These are phyloP conservation scores for Salix udensis DNA, from an alignment of 345 rosid species.

Conservation along the genomic window DNA sequence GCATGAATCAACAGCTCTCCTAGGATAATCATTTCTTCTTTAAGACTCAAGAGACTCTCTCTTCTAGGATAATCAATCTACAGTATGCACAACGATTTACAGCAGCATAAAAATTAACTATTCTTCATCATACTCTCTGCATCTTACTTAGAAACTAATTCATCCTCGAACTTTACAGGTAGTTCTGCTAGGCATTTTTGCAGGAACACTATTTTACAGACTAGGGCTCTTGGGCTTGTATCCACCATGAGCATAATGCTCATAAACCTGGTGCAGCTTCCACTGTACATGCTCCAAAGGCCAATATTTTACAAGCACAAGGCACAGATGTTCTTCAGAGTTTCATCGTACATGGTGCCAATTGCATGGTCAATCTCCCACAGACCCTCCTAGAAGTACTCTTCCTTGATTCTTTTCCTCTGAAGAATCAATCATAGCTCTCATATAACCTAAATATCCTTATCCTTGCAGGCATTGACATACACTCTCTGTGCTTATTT, in stretches of 20 bases:
- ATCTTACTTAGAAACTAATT: neutral
- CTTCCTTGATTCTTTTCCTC: neutral
- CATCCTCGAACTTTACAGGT: slow-evolving; percentile 23
- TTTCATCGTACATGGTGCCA: slow-evolving; percentile 34
- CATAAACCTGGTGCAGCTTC: slow-evolving; percentile 35
- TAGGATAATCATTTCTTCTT: too few relatives aligned
- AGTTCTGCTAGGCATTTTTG: slow-evolving; percentile 21
- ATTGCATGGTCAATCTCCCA: slow-evolving; percentile 34
- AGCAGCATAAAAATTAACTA: neutral
- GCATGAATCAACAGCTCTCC: neutral
- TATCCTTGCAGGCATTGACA: slow-evolving; percentile 29
- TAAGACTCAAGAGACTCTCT: too few relatives aligned
- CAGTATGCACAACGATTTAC: neutral
- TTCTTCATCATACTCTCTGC: neutral
- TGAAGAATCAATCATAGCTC: neutral
- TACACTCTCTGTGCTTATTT: slow-evolving; percentile 25
- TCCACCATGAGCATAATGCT: slow-evolving; percentile 37
- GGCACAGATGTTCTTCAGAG: slow-evolving; percentile 30
- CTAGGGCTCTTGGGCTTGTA: slow-evolving; percentile 33
- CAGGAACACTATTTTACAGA: slow-evolving; percentile 31
- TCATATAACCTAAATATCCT: slow-evolving; percentile 7
- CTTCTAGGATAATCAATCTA: neutral
- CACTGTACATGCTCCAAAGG: slow-evolving; percentile 34
- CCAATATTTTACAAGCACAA: slow-evolving; percentile 35
- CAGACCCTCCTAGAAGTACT: slow-evolving; percentile 33